phyloP scores from a whole-genome alignment of 345 rosid species.

The Anastatica hierochuntica region DNA sequence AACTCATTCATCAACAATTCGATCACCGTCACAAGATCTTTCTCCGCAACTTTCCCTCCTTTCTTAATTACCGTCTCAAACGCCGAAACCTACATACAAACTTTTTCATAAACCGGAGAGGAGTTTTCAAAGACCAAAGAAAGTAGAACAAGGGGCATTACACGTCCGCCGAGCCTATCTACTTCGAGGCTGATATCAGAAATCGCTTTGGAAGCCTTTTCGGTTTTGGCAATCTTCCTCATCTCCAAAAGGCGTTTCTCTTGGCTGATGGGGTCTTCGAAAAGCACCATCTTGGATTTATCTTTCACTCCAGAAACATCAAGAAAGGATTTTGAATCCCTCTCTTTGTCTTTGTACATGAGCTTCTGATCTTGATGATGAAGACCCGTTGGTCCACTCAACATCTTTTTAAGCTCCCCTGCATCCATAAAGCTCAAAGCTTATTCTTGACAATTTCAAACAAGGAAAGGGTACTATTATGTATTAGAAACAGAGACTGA shows the following conservation, averaged over 20 bases:
- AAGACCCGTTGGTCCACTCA: slow-evolving; percentile 77
- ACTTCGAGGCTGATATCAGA: slow-evolving; percentile 87
- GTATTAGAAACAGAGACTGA: slow-evolving; percentile 11
- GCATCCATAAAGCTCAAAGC: background rate
- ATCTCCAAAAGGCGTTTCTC: slow-evolving; percentile 74
- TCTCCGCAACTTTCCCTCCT: slow-evolving; percentile 81
- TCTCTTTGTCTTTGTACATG: slow-evolving; percentile 81
- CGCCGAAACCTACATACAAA: slow-evolving; percentile 59
- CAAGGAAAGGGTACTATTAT: no score
- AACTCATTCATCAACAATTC: slow-evolving; percentile 93
- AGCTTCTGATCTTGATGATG: slow-evolving; percentile 94
- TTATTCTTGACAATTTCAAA: background rate
- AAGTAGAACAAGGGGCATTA: slow-evolving; percentile 11
- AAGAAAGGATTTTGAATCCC: slow-evolving; percentile 82
- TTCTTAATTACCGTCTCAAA: slow-evolving; percentile 52
- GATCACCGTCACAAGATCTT: slow-evolving; percentile 46
- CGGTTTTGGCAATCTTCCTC: slow-evolving; percentile 77
- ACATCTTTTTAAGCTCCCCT: slow-evolving; percentile 98
- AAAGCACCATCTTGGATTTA: slow-evolving; percentile 74
- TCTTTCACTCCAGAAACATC: slow-evolving; percentile 88
- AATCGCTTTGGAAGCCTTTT: slow-evolving; percentile 79
- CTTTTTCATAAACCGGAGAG: no score
- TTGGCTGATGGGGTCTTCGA: slow-evolving; percentile 83
- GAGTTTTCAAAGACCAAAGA: no score
- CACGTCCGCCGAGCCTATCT: slow-evolving; percentile 83